These are phyloP conservation scores for Nasturtium officinale DNA, from an alignment of 345 rosid genomes.

Conservation along the genomic window DNA sequence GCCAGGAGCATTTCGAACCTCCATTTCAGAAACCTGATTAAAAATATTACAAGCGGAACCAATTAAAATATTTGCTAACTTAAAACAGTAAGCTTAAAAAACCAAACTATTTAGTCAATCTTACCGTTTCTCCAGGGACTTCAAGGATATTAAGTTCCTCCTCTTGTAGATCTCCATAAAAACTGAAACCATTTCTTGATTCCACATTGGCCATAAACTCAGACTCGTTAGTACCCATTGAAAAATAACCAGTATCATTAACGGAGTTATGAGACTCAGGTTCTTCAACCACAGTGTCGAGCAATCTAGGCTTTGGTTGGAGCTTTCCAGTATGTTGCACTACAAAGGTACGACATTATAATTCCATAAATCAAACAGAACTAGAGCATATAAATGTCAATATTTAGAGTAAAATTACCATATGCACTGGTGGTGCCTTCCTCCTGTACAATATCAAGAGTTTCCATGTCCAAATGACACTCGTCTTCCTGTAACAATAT, in stretches of 20 bases:
- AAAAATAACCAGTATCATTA: conserved; percentile 31
- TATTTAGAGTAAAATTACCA: conserved; percentile 26
- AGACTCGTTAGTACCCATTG: conserved; percentile 33
- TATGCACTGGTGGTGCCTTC: conserved; percentile 39
- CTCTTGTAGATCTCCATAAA: conserved; percentile 25
- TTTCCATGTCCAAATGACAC: conserved; percentile 45
- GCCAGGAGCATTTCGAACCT: conserved; percentile 36
- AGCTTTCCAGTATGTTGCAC: conserved; percentile 49
- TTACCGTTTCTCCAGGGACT: conserved; percentile 49
- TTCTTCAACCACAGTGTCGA: conserved; percentile 43
- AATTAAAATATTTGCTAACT: background rate
- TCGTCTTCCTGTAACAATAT: conserved; percentile 41
- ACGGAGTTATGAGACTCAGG: conserved; percentile 42
- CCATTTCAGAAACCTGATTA: conserved; percentile 27
- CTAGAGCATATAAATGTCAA: background rate
- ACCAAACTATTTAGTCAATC: conserved; percentile 1
- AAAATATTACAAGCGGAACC: background rate
- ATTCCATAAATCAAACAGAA: background rate
- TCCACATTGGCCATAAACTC: conserved; percentile 38
- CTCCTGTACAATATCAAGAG: conserved; percentile 46
- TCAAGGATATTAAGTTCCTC: conserved; percentile 36
- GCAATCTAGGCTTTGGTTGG: conserved; percentile 53
- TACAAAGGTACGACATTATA: conserved; percentile 6
- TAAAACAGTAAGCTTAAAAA: background rate
- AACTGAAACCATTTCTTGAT: conserved; percentile 28